phyloP scores from a whole-genome alignment of 129 eudicot species.

The Ambrosia artemisiifolia region DNA sequence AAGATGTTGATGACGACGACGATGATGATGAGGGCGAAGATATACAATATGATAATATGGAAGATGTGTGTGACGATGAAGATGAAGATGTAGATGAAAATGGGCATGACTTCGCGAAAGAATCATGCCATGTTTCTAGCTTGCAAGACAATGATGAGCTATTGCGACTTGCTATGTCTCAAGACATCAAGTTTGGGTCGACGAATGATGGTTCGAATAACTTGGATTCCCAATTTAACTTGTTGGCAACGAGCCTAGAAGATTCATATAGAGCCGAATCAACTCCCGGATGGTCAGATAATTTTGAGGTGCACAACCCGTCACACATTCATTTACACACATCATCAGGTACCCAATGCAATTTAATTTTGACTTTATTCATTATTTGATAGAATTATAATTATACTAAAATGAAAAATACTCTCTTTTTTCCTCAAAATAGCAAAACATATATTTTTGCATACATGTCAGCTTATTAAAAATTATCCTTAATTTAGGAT shows the following conservation, averaged over 20 bases:
- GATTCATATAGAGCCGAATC: slow-evolving; percentile 35
- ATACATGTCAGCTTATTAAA: too few species aligned
- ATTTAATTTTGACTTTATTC: not conserved
- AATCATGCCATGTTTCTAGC: slow-evolving; percentile 12
- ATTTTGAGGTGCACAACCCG: slow-evolving; percentile 16
- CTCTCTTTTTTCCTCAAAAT: not conserved
- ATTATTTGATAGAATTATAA: not conserved
- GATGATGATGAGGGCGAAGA: slow-evolving; percentile 27
- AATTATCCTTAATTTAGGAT: too few species aligned
- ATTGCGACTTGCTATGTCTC: slow-evolving; percentile 48
- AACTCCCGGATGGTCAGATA: slow-evolving; percentile 31
- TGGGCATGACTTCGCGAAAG: slow-evolving; percentile 35
- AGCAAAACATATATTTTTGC: too few species aligned
- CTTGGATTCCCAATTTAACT: slow-evolving; percentile 39
- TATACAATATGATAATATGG: slow-evolving; percentile 18
- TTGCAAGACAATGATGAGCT: slow-evolving; percentile 34
- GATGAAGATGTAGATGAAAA: slow-evolving; percentile 34
- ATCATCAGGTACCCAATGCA: slow-evolving; percentile 33
- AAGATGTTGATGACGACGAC: slow-evolving; percentile 6
- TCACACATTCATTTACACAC: slow-evolving; percentile 25
- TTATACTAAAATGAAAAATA: not conserved
- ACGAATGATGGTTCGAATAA: slow-evolving; percentile 51
- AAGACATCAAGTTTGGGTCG: slow-evolving; percentile 55
- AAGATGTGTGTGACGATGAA: slow-evolving; percentile 29
- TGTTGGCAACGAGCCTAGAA: slow-evolving; percentile 17